Evolutionary conservation across 2,329 filamentous ascomycete genomes (phyloP).

Genomic region (Ceratocystis ficicola): DNA sequence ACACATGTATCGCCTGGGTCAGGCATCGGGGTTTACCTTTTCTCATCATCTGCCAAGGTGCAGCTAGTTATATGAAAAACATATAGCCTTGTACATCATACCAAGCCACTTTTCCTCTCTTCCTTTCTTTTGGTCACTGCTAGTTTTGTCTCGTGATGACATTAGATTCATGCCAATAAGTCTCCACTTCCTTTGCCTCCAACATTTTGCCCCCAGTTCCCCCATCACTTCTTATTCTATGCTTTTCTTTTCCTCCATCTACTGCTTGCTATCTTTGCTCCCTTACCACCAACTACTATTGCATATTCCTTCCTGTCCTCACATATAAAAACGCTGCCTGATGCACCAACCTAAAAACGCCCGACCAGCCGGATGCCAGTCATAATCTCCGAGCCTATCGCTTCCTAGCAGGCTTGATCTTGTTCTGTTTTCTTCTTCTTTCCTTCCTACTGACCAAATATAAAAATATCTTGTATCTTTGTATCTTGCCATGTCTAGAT

Average conservation of each 20-base stretch:
- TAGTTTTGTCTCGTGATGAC: neutral
- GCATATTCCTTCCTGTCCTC: neutral
- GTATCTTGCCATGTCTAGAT: constrained; percentile 30
- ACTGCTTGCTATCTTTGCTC: neutral
- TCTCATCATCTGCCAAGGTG: neutral
- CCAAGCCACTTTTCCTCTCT: neutral
- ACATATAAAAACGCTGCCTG: neutral
- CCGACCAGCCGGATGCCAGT: neutral
- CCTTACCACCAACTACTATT: neutral
- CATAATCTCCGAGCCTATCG: neutral
- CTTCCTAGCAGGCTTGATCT: neutral
- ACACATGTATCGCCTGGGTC: neutral
- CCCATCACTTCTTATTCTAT: neutral
- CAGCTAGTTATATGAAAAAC: neutral
- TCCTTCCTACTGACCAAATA: neutral
- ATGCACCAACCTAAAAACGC: neutral
- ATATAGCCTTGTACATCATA: neutral
- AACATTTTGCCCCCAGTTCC: neutral
- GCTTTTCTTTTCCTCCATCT: neutral
- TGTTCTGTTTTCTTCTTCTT: neutral
- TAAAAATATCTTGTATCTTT: neutral
- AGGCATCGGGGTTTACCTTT: neutral
- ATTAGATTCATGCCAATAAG: neutral
- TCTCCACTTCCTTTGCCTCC: neutral
- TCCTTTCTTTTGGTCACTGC: neutral